Evolutionary conservation across 768 basidiomycete genomes (phyloP).

Genomic region (Lactarius indigo): DNA sequence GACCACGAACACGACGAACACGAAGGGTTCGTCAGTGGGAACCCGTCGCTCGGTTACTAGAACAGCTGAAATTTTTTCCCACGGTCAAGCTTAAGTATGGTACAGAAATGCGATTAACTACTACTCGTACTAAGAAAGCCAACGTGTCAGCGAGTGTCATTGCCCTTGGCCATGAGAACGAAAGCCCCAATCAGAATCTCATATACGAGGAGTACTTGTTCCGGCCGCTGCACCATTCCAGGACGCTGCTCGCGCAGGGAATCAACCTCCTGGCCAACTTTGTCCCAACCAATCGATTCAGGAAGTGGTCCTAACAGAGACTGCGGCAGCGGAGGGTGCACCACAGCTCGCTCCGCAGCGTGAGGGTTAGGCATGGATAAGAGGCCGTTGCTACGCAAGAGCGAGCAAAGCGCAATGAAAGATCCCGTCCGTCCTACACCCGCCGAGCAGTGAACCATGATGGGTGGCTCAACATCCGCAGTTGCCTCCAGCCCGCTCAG

Average conservation of each 20-base stretch:
- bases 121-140: neutral
- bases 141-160: neutral
- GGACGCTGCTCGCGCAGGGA: slow-evolving; percentile 75
- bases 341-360: slow-evolving; percentile 27
- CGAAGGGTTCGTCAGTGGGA: neutral
- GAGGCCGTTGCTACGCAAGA: slow-evolving; percentile 61
- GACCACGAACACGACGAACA: neutral
- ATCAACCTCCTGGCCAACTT: slow-evolving; percentile 70
- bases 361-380: slow-evolving; percentile 22
- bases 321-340: slow-evolving; percentile 35
- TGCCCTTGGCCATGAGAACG: neutral
- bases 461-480: slow-evolving; percentile 63
- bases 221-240: slow-evolving; percentile 73
- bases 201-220: slow-evolving; percentile 66
- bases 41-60: neutral
- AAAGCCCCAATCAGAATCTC: slow-evolving; percentile 41
- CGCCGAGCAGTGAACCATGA: slow-evolving; percentile 82
- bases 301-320: slow-evolving; percentile 62
- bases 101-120: neutral
- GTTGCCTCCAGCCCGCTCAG: slow-evolving; percentile 30
- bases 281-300: slow-evolving; percentile 46
- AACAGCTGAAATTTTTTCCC: neutral
- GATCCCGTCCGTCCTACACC: slow-evolving; percentile 86
- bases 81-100: neutral
- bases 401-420: slow-evolving; percentile 75